Percentiles rank a stretch among this genome's conserved stretches.
Evolutionary conservation across 108 stramenopile genomes (phyloP).

Genomic region (Stephanodiscus triporus): DNA sequence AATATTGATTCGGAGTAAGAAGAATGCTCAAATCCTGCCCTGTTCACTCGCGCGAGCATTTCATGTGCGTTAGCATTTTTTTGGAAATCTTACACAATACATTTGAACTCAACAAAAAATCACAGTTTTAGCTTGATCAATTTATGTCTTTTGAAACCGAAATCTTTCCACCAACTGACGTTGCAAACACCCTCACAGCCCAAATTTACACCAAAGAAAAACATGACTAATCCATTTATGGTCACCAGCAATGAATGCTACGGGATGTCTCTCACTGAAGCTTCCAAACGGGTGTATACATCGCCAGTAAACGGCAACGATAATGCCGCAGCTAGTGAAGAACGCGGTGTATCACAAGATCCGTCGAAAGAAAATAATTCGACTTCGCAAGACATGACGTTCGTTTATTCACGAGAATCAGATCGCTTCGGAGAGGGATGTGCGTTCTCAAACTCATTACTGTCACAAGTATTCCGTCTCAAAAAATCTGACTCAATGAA

Average conservation of each 20-base stretch:
- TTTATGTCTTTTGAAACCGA: not conserved
- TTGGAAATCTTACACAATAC: too few relatives aligned
- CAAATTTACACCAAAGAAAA: not conserved
- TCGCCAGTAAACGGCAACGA: constrained; percentile 10
- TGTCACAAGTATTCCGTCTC: constrained; percentile 47
- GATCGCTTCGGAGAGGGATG: constrained; percentile 46
- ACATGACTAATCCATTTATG: constrained; percentile 53
- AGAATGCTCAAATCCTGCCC: not conserved
- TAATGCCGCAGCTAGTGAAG: not conserved
- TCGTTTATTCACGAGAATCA: constrained; percentile 53
- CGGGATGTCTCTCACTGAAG: constrained; percentile 42
- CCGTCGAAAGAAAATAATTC: not conserved
- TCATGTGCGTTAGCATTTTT: too few relatives aligned
- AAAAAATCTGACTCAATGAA: constrained; percentile 49
- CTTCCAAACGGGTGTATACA: constrained; percentile 16
- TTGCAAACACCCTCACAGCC: constrained; percentile 4
- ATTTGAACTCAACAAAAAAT: not conserved
- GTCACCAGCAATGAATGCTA: constrained; percentile 59
- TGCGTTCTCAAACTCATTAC: constrained; percentile 40
- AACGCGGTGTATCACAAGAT: not conserved
- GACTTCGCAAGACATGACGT: constrained; percentile 37
- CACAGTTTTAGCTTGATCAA: too few relatives aligned
- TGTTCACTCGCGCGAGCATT: too few relatives aligned
- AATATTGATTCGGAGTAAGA: not conserved
- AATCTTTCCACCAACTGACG: not conserved